Percentiles rank a stretch among this genome's conserved stretches.
phyloP scores from a whole-genome alignment of 1,139 yeast genomes.

The Nakaseomyces kungkrabaensis region DNA sequence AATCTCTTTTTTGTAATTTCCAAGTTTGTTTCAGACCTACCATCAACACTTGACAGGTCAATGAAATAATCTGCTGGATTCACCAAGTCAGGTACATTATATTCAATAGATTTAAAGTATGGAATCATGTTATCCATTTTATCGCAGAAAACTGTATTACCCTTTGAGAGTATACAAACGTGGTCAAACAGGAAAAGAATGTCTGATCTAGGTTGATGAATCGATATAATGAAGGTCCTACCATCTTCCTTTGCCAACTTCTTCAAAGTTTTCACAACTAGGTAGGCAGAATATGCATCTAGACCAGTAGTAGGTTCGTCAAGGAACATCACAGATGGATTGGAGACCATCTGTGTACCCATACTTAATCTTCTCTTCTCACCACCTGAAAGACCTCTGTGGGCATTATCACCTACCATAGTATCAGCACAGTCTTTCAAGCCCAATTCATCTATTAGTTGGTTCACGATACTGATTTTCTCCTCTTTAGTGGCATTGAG shows the following conservation, averaged over 20 bases:
- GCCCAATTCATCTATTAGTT: constrained; percentile 51
- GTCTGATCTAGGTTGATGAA: constrained; percentile 81
- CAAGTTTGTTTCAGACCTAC: constrained; percentile 34
- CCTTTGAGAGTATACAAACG: constrained; percentile 59
- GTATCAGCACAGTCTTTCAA: constrained; percentile 53
- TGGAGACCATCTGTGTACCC: constrained; percentile 67
- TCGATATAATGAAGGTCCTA: constrained; percentile 62
- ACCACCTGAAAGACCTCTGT: constrained; percentile 62
- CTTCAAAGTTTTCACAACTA: constrained; percentile 54
- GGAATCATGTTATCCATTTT: constrained; percentile 35
- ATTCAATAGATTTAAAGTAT: constrained; percentile 46
- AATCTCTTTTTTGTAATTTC: constrained; percentile 37
- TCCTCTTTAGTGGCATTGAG: constrained; percentile 37
- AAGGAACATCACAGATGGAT: constrained; percentile 65
- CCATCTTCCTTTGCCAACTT: constrained; percentile 50
- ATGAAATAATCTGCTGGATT: constrained; percentile 61
- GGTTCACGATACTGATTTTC: constrained; percentile 44
- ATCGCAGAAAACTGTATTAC: constrained; percentile 55
- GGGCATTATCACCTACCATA: constrained; percentile 40
- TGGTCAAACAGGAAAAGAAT: constrained; percentile 60
- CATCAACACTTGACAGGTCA: constrained; percentile 63
- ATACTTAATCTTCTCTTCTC: constrained; percentile 71
- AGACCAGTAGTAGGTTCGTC: constrained; percentile 90
- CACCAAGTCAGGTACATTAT: constrained; percentile 36
- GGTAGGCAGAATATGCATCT: constrained; percentile 67